These are phyloP conservation scores for Didymella pomorum DNA, from an alignment of 2,329 filamentous ascomycete genomes.

Conservation along the genomic window DNA sequence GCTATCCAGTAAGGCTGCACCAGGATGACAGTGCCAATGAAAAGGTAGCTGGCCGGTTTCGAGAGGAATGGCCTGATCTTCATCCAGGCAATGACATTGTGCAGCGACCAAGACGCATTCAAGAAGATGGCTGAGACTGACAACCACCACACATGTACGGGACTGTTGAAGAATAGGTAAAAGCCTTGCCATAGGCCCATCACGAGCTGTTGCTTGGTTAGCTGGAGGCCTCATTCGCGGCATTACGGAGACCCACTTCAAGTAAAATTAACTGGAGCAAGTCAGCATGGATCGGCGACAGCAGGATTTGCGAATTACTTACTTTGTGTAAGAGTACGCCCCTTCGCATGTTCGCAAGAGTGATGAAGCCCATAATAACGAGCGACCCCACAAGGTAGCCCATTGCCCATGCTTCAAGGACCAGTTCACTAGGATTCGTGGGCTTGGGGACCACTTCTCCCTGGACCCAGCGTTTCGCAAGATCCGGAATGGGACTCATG, in stretches of 20 bases:
- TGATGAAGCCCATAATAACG: conserved; percentile 58
- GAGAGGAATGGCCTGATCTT: conserved; percentile 69
- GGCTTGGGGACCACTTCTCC: conserved; percentile 41
- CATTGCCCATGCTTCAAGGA: conserved; percentile 53
- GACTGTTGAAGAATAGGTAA: conserved; percentile 65
- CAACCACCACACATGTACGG: conserved; percentile 70
- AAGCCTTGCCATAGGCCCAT: conserved; percentile 65
- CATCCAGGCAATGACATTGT: conserved; percentile 73
- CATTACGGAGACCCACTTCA: conserved; percentile 47
- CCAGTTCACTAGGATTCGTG: conserved; percentile 42
- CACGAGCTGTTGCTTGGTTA: conserved; percentile 55
- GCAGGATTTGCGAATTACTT: conserved; percentile 11
- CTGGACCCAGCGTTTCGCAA: conserved; percentile 20
- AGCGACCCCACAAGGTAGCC: conserved; percentile 54
- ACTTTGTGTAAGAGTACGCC: conserved; percentile 58
- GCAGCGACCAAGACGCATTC: conserved; percentile 69
- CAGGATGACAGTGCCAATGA: conserved; percentile 66
- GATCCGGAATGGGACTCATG: conserved; percentile 31
- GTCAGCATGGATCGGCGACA: conserved; percentile 25
- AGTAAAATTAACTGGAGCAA: conserved; percentile 55
- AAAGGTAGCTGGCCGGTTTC: conserved; percentile 60
- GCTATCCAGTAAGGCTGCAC: conserved; percentile 70
- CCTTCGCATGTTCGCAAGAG: conserved; percentile 59
- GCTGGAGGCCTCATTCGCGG: conserved; percentile 5
- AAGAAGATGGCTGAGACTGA: conserved; percentile 67